Evolutionary conservation across 495 filamentous ascomycete species (phyloP), one percentile per base, ranked within the genome.

Genomic region (Penicillium fimorum): DNA sequence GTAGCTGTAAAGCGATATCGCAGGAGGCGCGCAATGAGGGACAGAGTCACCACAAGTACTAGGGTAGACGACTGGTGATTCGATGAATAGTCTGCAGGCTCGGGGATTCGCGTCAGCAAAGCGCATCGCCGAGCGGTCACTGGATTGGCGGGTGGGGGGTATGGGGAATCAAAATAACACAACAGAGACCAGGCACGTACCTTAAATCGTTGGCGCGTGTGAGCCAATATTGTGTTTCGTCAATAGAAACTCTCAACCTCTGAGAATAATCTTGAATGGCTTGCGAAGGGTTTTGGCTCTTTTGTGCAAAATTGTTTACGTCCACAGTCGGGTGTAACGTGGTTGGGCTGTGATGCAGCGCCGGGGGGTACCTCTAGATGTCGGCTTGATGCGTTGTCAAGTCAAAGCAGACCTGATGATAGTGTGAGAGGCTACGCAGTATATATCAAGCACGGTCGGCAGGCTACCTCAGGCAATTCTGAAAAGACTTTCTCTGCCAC

Each of bases 271-370:
- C 66, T 65, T 55, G 59, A 72, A 61, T 58, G 37, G 37, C 22
- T 32, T 4, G 47, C 27, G 73, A 69, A 70, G 65, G 60, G 57
- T 59, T 67, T 32, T 69, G 67, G 42, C 57, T 70, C 66, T 74
- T 75, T 73, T 72, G 70, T 65, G 69, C 63, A 66, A 69, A 69
- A 64, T 55, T 40, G 53, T 72, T 65, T 61, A 75, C 63, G 62
- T 64, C 63, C 65, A 69, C 61, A 22, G 67, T 63, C 51, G 65
- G 69, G 68, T 73, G 73, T 74, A 76, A 77, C 74, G 73, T 77
- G 75, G 74, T 79, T 76, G 74, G 75, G 76, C 75, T 74, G 67
- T 70, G 72, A 77, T 77, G 76, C 76, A 79, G 76, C 63, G 56
- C 67, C 67, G 69, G 62, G 67, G 57, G 46, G 42, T 50, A 61